Evolutionary conservation across 2,329 filamentous ascomycete genomes (phyloP).

Genomic region (Fragosphaeria purpurea): DNA sequence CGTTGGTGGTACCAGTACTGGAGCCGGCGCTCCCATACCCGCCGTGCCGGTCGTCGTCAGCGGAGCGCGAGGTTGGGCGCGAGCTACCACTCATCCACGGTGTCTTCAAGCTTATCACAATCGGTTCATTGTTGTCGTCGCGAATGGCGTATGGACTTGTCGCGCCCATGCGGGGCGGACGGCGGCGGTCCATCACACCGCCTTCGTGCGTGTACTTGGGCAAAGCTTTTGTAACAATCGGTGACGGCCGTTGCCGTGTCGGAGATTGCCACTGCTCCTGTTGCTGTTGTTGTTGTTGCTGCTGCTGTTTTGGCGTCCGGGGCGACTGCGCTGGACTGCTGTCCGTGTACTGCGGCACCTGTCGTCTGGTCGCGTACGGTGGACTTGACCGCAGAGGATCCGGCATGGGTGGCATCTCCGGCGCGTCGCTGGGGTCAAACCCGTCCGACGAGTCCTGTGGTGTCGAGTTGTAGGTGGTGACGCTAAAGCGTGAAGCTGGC

Average conservation of each 20-base stretch:
- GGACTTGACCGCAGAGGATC: slow-evolving; percentile 3
- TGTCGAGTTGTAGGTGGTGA: slow-evolving; percentile 51
- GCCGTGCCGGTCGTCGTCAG: slow-evolving; percentile 1
- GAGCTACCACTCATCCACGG: slow-evolving; percentile 18
- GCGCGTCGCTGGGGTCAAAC: slow-evolving; percentile 5
- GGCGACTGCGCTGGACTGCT: neutral
- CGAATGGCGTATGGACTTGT: slow-evolving; percentile 9
- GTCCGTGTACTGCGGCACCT: neutral
- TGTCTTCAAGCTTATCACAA: slow-evolving; percentile 25
- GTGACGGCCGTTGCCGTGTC: neutral
- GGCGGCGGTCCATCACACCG: slow-evolving; percentile 30
- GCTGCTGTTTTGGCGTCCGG: neutral
- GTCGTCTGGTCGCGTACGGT: neutral
- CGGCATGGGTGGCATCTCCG: slow-evolving; percentile 10
- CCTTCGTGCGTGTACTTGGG: neutral
- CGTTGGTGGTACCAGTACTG: slow-evolving; percentile 2
- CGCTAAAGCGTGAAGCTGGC: slow-evolving; percentile 52
- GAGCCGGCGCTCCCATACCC: slow-evolving; percentile 1
- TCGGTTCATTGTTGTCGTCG: slow-evolving; percentile 14
- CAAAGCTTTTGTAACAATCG: slow-evolving; percentile 4
- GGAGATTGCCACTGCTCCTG: neutral
- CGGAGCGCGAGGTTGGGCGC: slow-evolving; percentile 6
- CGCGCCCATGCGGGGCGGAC: slow-evolving; percentile 21
- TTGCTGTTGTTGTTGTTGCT: neutral
- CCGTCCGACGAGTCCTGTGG: slow-evolving; percentile 25